Percentiles rank a stretch among this genome's conserved stretches.
Evolutionary conservation across 1,139 yeast species (phyloP).

Genomic region (Nakaseomyces sp.): DNA sequence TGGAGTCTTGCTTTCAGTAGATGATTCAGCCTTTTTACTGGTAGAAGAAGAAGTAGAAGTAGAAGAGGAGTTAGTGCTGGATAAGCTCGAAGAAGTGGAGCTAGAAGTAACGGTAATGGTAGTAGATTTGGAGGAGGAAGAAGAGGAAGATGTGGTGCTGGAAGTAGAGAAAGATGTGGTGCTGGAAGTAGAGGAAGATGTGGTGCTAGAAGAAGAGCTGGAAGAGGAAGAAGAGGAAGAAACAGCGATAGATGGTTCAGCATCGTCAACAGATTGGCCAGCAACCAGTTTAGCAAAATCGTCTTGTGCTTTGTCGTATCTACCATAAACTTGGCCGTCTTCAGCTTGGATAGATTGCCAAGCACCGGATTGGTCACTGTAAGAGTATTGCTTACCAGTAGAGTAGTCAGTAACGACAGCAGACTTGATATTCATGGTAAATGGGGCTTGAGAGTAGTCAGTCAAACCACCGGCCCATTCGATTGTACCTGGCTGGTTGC

Average conservation of each 20-base stretch:
- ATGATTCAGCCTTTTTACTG: neutral
- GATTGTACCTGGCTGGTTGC: constrained; percentile 59
- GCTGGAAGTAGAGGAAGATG: constrained; percentile 9
- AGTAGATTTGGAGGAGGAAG: neutral
- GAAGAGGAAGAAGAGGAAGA: constrained; percentile 7
- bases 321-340: constrained; percentile 58
- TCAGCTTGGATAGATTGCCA: constrained; percentile 62
- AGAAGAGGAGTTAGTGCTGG: neutral
- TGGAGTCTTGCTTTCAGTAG: constrained; percentile 2
- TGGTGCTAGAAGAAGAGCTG: constrained; percentile 6
- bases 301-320: constrained; percentile 40
- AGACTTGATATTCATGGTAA: constrained; percentile 54
- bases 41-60: constrained; percentile 7
- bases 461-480: constrained; percentile 83
- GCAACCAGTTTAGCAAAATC: constrained; percentile 40
- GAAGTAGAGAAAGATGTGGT: constrained; percentile 10
- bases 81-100: constrained; percentile 7
- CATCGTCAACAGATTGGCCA: constrained; percentile 22
- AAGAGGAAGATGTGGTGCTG: constrained; percentile 9
- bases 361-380: constrained; percentile 54
- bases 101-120: constrained; percentile 14
- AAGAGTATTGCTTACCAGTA: constrained; percentile 59
- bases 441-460: constrained; percentile 58
- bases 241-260: constrained; percentile 11
- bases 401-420: constrained; percentile 70